These are phyloP conservation scores for Macroventuria anomochaeta DNA, from an alignment of 2,329 filamentous ascomycete genomes.

Conservation along the genomic window DNA sequence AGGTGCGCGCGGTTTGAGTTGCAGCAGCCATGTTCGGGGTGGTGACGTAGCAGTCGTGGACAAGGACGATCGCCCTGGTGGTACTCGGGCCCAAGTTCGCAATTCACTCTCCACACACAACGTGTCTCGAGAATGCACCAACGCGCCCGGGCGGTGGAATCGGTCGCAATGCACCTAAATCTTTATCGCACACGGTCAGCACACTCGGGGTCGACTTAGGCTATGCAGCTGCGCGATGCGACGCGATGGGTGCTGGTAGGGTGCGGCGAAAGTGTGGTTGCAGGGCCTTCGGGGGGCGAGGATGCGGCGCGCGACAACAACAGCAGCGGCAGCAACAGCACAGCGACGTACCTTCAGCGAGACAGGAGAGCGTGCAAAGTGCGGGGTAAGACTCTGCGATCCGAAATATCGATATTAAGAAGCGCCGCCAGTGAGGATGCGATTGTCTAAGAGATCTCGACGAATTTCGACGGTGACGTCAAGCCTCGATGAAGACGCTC, in stretches of 20 bases:
- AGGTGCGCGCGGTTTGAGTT: slow-evolving; percentile 44
- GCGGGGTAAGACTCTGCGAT: slow-evolving; percentile 36
- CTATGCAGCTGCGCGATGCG: slow-evolving; percentile 19
- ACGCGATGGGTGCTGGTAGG: slow-evolving; percentile 17
- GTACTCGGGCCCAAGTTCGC: slow-evolving; percentile 33
- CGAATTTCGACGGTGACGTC: slow-evolving; percentile 38
- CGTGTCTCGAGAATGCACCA: slow-evolving; percentile 22
- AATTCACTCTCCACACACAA: slow-evolving; percentile 35
- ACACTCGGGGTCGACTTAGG: neutral
- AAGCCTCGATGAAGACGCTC: slow-evolving; percentile 35
- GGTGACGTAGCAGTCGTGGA: slow-evolving; percentile 46
- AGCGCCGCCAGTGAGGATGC: slow-evolving; percentile 26
- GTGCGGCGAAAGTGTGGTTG: slow-evolving; percentile 22
- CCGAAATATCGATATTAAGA: slow-evolving; percentile 23
- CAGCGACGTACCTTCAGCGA: slow-evolving; percentile 39
- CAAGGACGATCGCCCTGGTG: slow-evolving; percentile 37
- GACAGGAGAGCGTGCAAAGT: slow-evolving; percentile 28
- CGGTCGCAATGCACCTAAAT: slow-evolving; percentile 1
- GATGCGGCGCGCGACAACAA: slow-evolving; percentile 25
- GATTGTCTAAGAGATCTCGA: slow-evolving; percentile 25
- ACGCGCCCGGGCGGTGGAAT: slow-evolving; percentile 16
- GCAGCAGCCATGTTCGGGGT: slow-evolving; percentile 44
- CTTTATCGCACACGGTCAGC: slow-evolving; percentile 9
- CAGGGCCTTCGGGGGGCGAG: slow-evolving; percentile 30
- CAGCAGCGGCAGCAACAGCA: slow-evolving; percentile 22